phyloP scores from a whole-genome alignment of 495 filamentous ascomycete species.

The Trichoderma asperelloides region DNA sequence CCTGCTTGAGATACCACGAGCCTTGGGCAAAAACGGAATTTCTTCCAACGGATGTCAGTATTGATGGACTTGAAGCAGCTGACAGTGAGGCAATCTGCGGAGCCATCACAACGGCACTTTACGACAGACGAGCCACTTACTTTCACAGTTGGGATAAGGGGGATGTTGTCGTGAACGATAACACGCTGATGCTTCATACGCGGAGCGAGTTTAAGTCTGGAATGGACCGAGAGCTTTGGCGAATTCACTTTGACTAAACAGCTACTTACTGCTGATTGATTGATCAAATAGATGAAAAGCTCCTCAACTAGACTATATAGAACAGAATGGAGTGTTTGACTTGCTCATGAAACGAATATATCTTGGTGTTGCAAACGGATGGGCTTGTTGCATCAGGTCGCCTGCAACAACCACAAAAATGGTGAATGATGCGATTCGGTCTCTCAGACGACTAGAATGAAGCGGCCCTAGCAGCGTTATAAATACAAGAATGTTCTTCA shows the following conservation, averaged over 20 bases:
- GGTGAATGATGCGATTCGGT: too few relatives aligned
- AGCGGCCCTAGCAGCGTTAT: too few relatives aligned
- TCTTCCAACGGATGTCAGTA: slow-evolving; percentile 33
- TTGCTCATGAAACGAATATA: too few relatives aligned
- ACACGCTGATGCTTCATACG: slow-evolving; percentile 43
- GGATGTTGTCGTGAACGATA: slow-evolving; percentile 48
- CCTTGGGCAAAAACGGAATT: slow-evolving; percentile 47
- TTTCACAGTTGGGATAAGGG: slow-evolving; percentile 44
- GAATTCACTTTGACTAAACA: slow-evolving; percentile 34
- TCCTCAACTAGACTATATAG: too few relatives aligned
- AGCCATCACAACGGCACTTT: slow-evolving; percentile 27
- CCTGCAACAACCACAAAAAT: too few relatives aligned
- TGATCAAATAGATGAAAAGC: too few relatives aligned
- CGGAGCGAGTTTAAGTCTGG: slow-evolving; percentile 35
- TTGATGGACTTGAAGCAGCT: slow-evolving; percentile 31
- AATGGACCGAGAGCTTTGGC: slow-evolving; percentile 41
- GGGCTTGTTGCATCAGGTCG: too few relatives aligned
- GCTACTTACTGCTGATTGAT: not conserved
- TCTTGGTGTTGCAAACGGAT: too few relatives aligned
- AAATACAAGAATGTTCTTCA: too few relatives aligned
- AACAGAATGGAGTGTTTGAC: too few relatives aligned
- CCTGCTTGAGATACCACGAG: slow-evolving; percentile 47
- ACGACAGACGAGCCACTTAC: slow-evolving; percentile 42
- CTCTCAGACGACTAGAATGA: too few relatives aligned
- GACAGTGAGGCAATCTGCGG: slow-evolving; percentile 15